phyloP scores from a whole-genome alignment of 2,329 filamentous ascomycete genomes.

The Sporothrix globosa region DNA sequence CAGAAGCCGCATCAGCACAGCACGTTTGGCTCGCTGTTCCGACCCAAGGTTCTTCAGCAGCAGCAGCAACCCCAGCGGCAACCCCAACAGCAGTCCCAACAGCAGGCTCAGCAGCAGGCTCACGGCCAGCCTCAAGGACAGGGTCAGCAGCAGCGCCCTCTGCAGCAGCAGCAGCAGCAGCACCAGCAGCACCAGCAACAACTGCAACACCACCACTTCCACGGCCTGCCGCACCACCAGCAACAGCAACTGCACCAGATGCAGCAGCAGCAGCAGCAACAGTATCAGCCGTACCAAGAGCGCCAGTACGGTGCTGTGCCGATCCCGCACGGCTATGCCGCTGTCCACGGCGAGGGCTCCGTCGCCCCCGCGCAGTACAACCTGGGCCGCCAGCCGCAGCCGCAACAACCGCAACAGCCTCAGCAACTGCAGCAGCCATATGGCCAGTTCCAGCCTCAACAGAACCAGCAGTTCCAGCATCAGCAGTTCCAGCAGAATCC shows the following conservation, averaged over 20 bases:
- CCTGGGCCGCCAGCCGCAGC: constrained; percentile 3
- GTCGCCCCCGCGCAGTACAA: constrained; percentile 41
- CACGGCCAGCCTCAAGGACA: background rate
- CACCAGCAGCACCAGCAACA: constrained; percentile 9
- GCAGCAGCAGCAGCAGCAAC: constrained; percentile 1
- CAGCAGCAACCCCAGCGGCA: constrained; percentile 1
- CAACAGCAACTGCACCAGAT: background rate
- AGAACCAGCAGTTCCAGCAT: constrained; percentile 1
- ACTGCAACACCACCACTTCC: constrained; percentile 5
- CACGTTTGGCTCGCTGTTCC: constrained; percentile 20
- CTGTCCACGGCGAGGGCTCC: constrained; percentile 46
- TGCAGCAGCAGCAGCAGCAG: background rate
- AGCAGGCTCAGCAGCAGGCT: background rate
- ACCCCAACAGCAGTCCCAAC: too few relatives aligned
- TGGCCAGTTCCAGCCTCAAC: constrained; percentile 5
- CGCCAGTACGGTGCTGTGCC: constrained; percentile 47
- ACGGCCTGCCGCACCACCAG: background rate
- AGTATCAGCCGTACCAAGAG: constrained; percentile 36
- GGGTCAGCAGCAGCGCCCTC: background rate
- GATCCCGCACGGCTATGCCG: constrained; percentile 45
- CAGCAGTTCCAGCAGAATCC: constrained; percentile 10
- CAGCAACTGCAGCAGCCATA: background rate
- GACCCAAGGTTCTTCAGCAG: background rate
- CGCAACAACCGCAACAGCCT: constrained; percentile 24
- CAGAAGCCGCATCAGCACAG: constrained; percentile 10